phyloP scores from a whole-genome alignment of 495 filamentous ascomycete species.

The Penicillium taxi region DNA sequence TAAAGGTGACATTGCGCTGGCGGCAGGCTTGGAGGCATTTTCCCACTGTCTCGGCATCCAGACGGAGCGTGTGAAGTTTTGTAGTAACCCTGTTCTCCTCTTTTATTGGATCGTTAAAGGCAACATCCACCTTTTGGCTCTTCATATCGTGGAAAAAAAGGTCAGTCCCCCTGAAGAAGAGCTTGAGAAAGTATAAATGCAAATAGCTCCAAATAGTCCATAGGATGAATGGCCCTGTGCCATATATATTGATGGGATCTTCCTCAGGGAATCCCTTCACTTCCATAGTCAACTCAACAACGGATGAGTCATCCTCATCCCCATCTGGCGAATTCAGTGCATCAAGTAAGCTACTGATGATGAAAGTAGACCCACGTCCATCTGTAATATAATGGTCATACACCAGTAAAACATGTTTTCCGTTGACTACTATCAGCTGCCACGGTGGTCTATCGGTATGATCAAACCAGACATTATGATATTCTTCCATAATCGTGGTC shows the following conservation, averaged over 20 bases:
- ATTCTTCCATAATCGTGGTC: neutral
- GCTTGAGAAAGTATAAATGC: neutral
- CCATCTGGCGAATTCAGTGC: neutral
- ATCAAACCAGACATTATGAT: constrained; percentile 1
- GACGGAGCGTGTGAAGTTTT: neutral
- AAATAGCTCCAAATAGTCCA: neutral
- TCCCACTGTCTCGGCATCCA: neutral
- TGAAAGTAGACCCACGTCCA: neutral
- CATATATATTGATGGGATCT: neutral
- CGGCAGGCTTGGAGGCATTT: constrained; percentile 2
- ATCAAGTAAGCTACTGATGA: neutral
- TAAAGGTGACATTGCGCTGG: neutral
- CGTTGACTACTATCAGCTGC: neutral
- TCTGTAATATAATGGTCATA: constrained; percentile 2
- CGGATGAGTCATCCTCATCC: neutral
- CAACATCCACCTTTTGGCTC: neutral
- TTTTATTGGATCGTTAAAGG: neutral
- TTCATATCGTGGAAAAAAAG: neutral
- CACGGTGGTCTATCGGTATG: neutral
- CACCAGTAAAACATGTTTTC: neutral
- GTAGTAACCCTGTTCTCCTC: neutral
- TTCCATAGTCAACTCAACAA: neutral
- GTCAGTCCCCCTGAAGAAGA: neutral
- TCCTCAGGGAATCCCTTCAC: neutral
- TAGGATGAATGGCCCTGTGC: neutral